Evolutionary conservation across 306 rosid species (phyloP).

Genomic region (Clitoria ternatea): DNA sequence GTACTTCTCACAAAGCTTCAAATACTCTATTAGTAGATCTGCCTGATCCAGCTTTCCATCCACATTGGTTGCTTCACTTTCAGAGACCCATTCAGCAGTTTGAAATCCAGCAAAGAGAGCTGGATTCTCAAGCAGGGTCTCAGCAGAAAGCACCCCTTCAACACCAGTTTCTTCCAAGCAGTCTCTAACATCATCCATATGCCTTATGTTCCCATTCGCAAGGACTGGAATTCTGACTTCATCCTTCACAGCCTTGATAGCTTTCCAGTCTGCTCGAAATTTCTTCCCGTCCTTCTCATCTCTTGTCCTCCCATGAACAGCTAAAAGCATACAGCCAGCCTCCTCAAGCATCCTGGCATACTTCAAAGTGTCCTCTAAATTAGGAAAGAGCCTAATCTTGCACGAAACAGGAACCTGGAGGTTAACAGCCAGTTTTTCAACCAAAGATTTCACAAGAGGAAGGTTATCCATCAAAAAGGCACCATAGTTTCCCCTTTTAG

Average conservation of each 20-base stretch:
- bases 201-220: slow-evolving; percentile 50
- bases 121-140: slow-evolving; percentile 91
- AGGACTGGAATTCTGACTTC: slow-evolving; percentile 66
- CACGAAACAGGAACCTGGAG: slow-evolving; percentile 90
- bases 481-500: slow-evolving; percentile 80
- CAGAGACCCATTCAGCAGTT: slow-evolving; percentile 60
- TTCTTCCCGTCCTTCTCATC: slow-evolving; percentile 89
- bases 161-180: slow-evolving; percentile 45
- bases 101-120: slow-evolving; percentile 87
- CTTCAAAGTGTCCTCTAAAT: slow-evolving; percentile 69
- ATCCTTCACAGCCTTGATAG: slow-evolving; percentile 77
- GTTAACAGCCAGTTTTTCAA: slow-evolving; percentile 73
- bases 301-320: slow-evolving; percentile 88
- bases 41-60: slow-evolving; percentile 74
- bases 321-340: slow-evolving; percentile 88
- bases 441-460: slow-evolving; percentile 75
- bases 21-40: slow-evolving; percentile 71
- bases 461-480: slow-evolving; percentile 98
- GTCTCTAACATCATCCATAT: slow-evolving; percentile 42
- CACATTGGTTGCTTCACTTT: slow-evolving; percentile 28
- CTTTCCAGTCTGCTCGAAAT: slow-evolving; percentile 84
- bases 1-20: slow-evolving; percentile 75
- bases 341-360: slow-evolving; percentile 93
- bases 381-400: slow-evolving; percentile 85
- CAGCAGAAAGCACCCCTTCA: slow-evolving; percentile 55